These are phyloP conservation scores for Phyllostachys edulis DNA, from an alignment of 176 grass and related monocot species.

Conservation along the genomic window DNA sequence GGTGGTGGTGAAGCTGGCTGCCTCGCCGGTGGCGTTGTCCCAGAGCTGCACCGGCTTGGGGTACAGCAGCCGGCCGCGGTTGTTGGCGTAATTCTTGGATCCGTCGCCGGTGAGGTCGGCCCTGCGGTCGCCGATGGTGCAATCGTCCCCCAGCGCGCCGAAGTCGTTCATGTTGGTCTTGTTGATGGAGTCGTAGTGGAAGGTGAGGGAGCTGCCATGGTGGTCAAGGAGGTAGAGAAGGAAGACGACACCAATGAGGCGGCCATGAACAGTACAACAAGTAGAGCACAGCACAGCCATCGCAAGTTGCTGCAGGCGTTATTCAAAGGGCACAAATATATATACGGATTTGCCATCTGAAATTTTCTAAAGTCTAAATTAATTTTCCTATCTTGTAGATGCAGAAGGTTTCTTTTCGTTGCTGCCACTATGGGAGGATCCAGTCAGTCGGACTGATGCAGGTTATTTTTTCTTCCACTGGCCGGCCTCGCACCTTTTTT, in stretches of 20 bases:
- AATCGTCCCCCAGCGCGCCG: not conserved
- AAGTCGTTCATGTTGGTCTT: not conserved
- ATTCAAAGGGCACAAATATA: no score
- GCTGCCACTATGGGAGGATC: no score
- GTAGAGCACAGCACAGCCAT: no score
- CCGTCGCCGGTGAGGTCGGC: not conserved
- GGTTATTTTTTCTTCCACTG: no score
- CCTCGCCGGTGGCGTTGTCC: not conserved
- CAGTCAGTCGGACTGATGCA: no score
- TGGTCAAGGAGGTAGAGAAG: not conserved
- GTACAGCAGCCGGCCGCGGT: not conserved
- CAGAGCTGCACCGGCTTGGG: not conserved
- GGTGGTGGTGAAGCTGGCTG: not conserved
- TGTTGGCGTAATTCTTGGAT: not conserved
- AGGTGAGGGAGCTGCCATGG: not conserved
- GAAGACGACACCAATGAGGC: not conserved
- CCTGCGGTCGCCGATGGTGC: not conserved
- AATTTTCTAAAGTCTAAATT: no score
- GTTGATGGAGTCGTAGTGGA: not conserved
- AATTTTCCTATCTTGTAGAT: no score
- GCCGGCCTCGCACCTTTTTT: no score
- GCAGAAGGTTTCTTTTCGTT: no score
- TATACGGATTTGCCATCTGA: no score
- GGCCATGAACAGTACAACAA: not conserved
- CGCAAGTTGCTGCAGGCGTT: no score